Base-by-base conservation (phyloP, 345 rosid genomes). In the Sisymbrium irio region DNA sequence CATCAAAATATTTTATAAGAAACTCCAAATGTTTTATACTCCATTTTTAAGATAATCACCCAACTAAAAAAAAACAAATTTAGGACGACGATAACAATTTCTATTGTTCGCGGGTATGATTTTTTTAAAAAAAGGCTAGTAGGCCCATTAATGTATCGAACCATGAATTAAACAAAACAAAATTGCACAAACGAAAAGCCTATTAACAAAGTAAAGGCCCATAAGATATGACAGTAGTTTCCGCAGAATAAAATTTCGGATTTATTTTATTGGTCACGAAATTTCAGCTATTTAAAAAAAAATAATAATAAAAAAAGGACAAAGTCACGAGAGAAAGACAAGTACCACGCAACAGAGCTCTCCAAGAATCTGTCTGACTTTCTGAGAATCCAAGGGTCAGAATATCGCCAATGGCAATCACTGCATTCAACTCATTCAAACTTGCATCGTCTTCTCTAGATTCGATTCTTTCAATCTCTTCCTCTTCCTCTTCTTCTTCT, bases 391-490 rank as follows among this genome's bases (percentile, higher is more conserved):
- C 19, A 25, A 62, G 61, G 53, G 15, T 11, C 36, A 33, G 20
- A 18, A 60, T 15, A 15, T 69, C 59, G 71, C 70, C 55, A 89
- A 89, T 92, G 97, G 87, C 97, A 62, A 68, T 71, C 53, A 5
- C 87, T 49, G 14, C 87, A 49, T 74, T 82, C 59, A 81, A 72
- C 72, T 62, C 82, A n/a, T 36, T 77, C 61, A 82, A 73, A 57
- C 79, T 87, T 46, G 36, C 80, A 33, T 72, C 80, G 22, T 51
- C 79, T 7, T 79, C 82, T 62, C 76, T 78, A 51, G 81, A 82
- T 73, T 77, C 79, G 62, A 55, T 75, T 64, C 78, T 75, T 73
- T 39, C 82, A 15, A 41, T 73, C 30, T 68, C 80, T 55, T 72
- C 78, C 25, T 56, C 73, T 14, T 72, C 79, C 25, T 56, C 75